Evolutionary conservation across 73 alveolate genomes (phyloP).

Genomic region (Tetrahymena borealis): DNA sequence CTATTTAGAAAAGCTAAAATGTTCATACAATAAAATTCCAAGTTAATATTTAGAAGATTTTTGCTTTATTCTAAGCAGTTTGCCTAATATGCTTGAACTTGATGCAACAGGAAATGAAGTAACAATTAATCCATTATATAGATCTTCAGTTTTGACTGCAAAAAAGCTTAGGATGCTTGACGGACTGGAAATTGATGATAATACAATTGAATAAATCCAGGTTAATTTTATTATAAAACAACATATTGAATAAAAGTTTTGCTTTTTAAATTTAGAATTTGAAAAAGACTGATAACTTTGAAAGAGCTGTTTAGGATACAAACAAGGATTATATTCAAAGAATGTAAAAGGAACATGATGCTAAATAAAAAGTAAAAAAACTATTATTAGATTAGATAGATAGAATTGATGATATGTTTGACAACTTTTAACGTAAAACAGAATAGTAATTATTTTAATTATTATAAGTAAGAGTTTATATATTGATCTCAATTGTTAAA

Average conservation of each 20-base stretch:
- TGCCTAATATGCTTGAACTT: neutral
- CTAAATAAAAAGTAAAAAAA: neutral
- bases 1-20: slow-evolving; percentile 5
- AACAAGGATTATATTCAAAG: slow-evolving; percentile 18
- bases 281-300: slow-evolving; percentile 3
- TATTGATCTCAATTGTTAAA: neutral
- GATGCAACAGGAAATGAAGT: slow-evolving; percentile 26
- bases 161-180: slow-evolving; percentile 7
- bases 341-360: slow-evolving; percentile 16
- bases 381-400: neutral
- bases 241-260: neutral
- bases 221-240: neutral
- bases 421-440: slow-evolving; percentile 1
- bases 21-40: slow-evolving; percentile 1
- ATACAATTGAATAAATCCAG: neutral
- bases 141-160: slow-evolving; percentile 8
- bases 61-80: neutral
- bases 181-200: neutral
- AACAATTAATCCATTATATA: neutral
- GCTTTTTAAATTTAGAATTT: neutral
- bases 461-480: neutral
- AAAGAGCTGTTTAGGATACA: slow-evolving; percentile 5
- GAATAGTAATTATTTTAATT: neutral
- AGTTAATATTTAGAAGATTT: neutral
- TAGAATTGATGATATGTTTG: slow-evolving; percentile 14